These are phyloP conservation scores for Haematococcus sp. DNA, from an alignment of 139 green algal species.

Conservation along the genomic window DNA sequence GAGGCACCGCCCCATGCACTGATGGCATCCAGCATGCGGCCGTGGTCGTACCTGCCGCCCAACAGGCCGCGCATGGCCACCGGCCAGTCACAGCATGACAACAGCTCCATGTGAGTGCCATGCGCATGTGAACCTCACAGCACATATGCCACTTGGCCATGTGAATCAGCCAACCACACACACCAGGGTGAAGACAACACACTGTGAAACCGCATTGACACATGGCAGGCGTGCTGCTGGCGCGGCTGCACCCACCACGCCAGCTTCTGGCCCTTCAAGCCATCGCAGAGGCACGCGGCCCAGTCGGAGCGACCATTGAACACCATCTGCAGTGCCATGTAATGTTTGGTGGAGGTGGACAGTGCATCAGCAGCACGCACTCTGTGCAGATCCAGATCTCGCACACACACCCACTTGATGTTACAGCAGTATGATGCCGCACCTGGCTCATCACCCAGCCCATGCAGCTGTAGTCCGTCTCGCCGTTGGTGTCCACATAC, in stretches of 20 bases:
- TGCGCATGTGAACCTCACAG: no score
- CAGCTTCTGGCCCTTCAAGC: not conserved
- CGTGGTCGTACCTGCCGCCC: no score
- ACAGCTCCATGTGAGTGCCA: no score
- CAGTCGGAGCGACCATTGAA: constrained; percentile 1
- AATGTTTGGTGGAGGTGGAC: not conserved
- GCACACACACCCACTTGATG: not conserved
- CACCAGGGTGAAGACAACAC: no score
- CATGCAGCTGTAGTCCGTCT: not conserved
- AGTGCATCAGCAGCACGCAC: not conserved
- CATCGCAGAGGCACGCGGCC: not conserved
- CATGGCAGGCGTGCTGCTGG: no score
- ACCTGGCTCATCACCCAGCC: constrained; percentile 3
- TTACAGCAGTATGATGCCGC: not conserved
- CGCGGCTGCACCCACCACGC: not conserved
- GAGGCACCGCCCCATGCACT: no score
- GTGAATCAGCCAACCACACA: no score
- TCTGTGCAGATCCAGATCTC: not conserved
- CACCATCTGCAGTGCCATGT: constrained; percentile 9
- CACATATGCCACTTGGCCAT: no score
- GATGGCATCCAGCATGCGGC: no score
- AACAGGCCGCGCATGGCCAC: no score
- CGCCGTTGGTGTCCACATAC: not conserved
- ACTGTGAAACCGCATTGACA: no score
- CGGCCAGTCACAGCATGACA: no score